Conservation (phyloP, 441 rosid species). For the Manihot esculenta region DNA sequence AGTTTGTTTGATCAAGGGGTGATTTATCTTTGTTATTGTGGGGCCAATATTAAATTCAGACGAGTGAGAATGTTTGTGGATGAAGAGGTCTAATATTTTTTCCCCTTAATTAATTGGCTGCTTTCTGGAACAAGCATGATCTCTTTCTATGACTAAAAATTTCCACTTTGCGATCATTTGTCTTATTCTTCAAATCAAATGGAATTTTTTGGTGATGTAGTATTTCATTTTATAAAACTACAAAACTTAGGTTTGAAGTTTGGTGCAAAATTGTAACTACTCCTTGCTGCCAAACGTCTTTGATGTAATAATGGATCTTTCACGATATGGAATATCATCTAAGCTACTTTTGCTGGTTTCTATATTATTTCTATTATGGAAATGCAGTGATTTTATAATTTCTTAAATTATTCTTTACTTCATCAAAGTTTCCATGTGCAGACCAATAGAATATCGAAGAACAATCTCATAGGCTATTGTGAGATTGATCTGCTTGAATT, state of each 20-base stretch:
- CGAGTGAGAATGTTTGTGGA: neutral
- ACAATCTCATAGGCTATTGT: conserved; percentile 67
- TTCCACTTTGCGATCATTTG: neutral
- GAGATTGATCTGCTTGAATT: conserved; percentile 81
- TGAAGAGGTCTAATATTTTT: neutral
- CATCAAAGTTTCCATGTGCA: conserved; percentile 35
- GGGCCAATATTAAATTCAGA: neutral
- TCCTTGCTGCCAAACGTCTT: neutral
- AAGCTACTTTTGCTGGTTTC: neutral
- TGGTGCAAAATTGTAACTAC: too few species aligned
- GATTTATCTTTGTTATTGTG: neutral
- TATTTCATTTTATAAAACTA: neutral
- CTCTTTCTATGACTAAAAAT: neutral
- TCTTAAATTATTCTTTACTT: conserved; percentile 7
- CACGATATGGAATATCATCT: neutral
- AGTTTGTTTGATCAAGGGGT: conserved; percentile 2
- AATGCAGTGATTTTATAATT: neutral
- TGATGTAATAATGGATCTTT: too few species aligned
- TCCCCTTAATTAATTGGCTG: too few species aligned
- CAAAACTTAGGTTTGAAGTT: too few species aligned
- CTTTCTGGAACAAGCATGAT: conserved; percentile 5
- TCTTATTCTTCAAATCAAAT: neutral
- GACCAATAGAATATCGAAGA: conserved; percentile 79
- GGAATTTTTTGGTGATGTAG: neutral
- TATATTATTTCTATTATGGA: neutral